Base-by-base conservation (phyloP, 257 asterid species). In the Solanum etuberosum region DNA sequence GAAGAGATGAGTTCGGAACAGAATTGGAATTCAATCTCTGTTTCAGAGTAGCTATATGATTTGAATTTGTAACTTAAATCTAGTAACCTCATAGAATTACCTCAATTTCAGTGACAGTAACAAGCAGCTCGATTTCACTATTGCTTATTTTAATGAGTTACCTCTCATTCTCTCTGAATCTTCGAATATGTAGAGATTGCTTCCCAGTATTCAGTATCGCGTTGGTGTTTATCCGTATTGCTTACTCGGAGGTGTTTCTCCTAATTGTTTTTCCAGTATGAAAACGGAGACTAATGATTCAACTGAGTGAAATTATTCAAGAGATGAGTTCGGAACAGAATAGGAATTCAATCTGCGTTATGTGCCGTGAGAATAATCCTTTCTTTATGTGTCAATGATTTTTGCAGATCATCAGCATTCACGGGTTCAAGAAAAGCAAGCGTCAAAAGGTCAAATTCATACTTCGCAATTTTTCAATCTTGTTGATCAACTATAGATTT, bases 341-440 rank as follows among this genome's bases (percentile, higher is more conserved):
- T 9, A 20, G 46, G 72, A 54, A 54, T 32, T 83, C 86, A 54
- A 83, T 83, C 31, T 54, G 71, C 57, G 37, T 31, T 32, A 71
- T 29, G 74, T 68, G 38, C 74, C 2, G 23, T 29, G 74, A 68
- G 74, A 68, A 14, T 71, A 70, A 70, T 35, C 29, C 29, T 35
- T 65, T 27, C 16, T 46, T 38, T 20, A 54, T 70, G 16, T 46
- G 38, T 72, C 61, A 23, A 23, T 42, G 37, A 48, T 37, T 61
- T 34, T 27, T 83, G 16, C 81, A 91, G 90, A 91, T 91, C n/a
- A 77, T 91, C 83, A 83, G 87, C 59, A 54, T 91, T 86, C 92
- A 91, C 70, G 91, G 92, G 12, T 91, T 89, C 87, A 87, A 71
- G 78, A 77, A 48, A 38, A 5, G 86, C 63, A 83, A 35, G 73